Evolutionary conservation across 2,329 filamentous ascomycete species (phyloP).

Genomic region (Botrytis fabae): DNA sequence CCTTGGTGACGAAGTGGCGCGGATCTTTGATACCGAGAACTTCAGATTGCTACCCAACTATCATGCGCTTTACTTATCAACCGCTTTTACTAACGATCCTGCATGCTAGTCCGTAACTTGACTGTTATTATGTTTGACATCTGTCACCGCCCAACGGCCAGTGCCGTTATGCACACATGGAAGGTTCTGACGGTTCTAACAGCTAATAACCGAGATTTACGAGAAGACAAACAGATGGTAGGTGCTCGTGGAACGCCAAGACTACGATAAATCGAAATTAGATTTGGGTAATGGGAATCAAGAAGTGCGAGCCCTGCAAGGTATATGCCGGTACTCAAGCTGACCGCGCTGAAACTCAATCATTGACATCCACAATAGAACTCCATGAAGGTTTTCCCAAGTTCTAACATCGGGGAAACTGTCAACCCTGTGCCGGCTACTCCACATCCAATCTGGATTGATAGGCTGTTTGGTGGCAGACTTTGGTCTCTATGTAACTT

Average conservation of each 20-base stretch:
- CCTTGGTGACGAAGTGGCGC: slow-evolving; percentile 1
- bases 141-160: slow-evolving; percentile 4
- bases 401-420: slow-evolving; percentile 4
- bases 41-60: slow-evolving; percentile 11
- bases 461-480: neutral
- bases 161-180: neutral
- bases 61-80: neutral
- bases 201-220: slow-evolving; percentile 2
- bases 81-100: neutral
- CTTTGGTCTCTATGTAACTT: neutral
- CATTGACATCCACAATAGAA: slow-evolving; percentile 10
- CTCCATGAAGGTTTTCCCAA: neutral
- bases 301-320: slow-evolving; percentile 15
- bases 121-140: neutral
- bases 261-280: slow-evolving; percentile 13
- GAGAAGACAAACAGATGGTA: slow-evolving; percentile 19
- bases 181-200: neutral
- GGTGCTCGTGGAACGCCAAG: slow-evolving; percentile 6
- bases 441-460: slow-evolving; percentile 5
- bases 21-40: neutral
- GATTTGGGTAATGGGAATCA: slow-evolving; percentile 17
- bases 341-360: neutral
- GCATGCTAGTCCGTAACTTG: neutral
- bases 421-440: neutral
- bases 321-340: slow-evolving; percentile 9